Evolutionary conservation across 805 yeast species (phyloP), one percentile per base, ranked within the genome.

Genomic region (Wickerhamiella sorbophila): DNA sequence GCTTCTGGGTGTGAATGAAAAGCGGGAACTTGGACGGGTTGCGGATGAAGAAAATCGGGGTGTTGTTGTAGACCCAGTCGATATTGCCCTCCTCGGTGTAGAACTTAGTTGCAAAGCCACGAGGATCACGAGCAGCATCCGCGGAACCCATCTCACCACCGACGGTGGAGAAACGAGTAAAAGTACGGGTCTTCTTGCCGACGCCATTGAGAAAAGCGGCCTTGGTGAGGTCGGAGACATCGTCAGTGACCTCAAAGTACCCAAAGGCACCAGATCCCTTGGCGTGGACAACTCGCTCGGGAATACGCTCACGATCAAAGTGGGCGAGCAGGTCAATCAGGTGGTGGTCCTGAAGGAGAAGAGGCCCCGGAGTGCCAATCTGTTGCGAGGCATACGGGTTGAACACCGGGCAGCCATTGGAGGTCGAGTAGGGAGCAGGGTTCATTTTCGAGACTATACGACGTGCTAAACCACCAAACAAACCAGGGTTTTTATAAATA

Each of bases 131-230:
- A 15, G 71, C 75, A 18, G 78, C 63, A 52, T 77, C 84, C 8
- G 82, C 71, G 32, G 79, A 66, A 39, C 81, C 84, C 52, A 61
- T 62, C 59, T 77, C 83, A 39, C 82, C 82, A 46, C 80, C 82
- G 29, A 77, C 84, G 17, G 82, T 75, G 39, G 79, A 72, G 61
- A 75, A 74, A 45, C 81, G 67, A 33, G 66, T 58, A 43, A 74
- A 60, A 46, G 77, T 70, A 57, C 72, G 74, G 29, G 94, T 82
- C 63, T 75, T 80, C 66, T 83, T 83, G 52, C 95, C 95, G 43
- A 80, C 69, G 36, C 72, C 65, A 49, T 72, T 71, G 52, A 85
- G 71, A 65, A 85, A 81, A 37, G 54, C 57, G 26, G 67, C 59
- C 22, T 48, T 38, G 17, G 72, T 66, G 41, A 75, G 52, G 50